These are phyloP conservation scores for Fusarium illudens DNA, from an alignment of 2,329 filamentous ascomycete genomes.

Conservation along the genomic window DNA sequence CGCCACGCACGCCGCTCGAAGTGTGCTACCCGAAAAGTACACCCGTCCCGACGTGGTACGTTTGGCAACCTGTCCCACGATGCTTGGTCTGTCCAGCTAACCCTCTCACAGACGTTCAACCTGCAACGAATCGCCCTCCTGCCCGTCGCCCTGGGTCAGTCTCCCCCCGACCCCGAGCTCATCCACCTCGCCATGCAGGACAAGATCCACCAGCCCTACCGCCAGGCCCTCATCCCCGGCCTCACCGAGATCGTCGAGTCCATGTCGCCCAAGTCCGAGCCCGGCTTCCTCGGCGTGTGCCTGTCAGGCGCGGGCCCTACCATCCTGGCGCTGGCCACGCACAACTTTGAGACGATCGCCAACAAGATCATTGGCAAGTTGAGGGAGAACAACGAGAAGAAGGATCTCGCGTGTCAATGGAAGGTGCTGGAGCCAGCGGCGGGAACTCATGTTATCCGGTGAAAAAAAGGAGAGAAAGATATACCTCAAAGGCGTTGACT, in stretches of 20 bases:
- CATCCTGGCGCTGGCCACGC: conserved; percentile 89
- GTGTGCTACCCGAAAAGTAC: conserved; percentile 83
- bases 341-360: conserved; percentile 89
- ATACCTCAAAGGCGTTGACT: not conserved
- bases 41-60: conserved; percentile 81
- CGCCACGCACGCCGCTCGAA: conserved; percentile 88
- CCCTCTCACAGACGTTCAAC: conserved; percentile 80
- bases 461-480: conserved; percentile 7
- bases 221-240: conserved; percentile 89
- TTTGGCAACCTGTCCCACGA: not conserved
- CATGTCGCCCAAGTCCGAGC: conserved; percentile 86
- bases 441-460: conserved; percentile 63
- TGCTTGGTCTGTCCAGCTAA: conserved; percentile 17
- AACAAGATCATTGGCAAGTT: conserved; percentile 79
- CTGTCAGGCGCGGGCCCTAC: conserved; percentile 94
- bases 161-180: conserved; percentile 88
- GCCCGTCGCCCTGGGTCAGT: conserved; percentile 87
- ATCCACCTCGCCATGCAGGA: conserved; percentile 99
- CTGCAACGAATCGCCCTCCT: conserved; percentile 92
- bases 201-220: conserved; percentile 96
- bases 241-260: conserved; percentile 89
- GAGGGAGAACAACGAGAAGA: conserved; percentile 61
- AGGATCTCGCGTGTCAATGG: conserved; percentile 84
- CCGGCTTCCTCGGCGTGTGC: conserved; percentile 91
- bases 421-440: conserved; percentile 88